Percentiles rank a stretch among this genome's conserved stretches.
These are phyloP conservation scores for Arabidopsis thaliana DNA, from an alignment of 345 rosid species.

Conservation along the genomic window TAIR10.1 NC_003070.9:24207501-24208000, in stretches of 20 bases:
- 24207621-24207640: constrained; percentile 14
- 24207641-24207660: constrained; percentile 25
- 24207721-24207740: constrained; percentile 3
- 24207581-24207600: constrained; percentile 37
- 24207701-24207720: constrained; percentile 1
- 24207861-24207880: not conserved
- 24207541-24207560: not conserved
- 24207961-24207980: not conserved
- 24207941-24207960: not conserved
- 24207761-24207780: too few species aligned
- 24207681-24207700: not conserved
- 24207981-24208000: too few species aligned
- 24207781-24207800: not conserved
- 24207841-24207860: not conserved
- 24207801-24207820: not conserved
- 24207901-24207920: not conserved
- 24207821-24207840: not conserved
- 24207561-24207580: not conserved
- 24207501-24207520: constrained; percentile 16
- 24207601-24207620: not conserved
- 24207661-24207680: not conserved
- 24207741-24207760: not conserved
- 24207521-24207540: not conserved
- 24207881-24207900: not conserved
- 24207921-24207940: not conserved